phyloP scores from a whole-genome alignment of 768 basidiomycete species.

The Crassisporium funariophilum region DNA sequence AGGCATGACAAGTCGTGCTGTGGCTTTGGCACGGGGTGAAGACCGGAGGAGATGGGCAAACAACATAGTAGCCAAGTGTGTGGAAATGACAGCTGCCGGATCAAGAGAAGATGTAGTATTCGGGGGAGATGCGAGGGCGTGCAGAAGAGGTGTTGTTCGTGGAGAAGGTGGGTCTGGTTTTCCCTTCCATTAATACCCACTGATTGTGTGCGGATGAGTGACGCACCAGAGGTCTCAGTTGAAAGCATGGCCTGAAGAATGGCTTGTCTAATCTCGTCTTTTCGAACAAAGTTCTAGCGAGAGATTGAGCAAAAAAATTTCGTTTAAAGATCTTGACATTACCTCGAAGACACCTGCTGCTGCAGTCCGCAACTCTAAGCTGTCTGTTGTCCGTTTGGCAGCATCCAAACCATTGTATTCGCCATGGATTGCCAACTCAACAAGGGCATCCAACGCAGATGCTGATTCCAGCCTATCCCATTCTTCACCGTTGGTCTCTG shows the following conservation, averaged over 20 bases:
- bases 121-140: constrained; percentile 67
- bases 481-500: constrained; percentile 87
- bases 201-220: too few relatives aligned
- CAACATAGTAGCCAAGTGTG: constrained; percentile 74
- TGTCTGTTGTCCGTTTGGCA: constrained; percentile 61
- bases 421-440: constrained; percentile 83
- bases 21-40: constrained; percentile 61
- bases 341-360: constrained; percentile 88
- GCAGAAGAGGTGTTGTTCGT: constrained; percentile 66
- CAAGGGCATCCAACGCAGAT: constrained; percentile 79
- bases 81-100: constrained; percentile 57
- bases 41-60: constrained; percentile 79
- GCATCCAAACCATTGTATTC: constrained; percentile 78
- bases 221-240: constrained; percentile 46
- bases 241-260: constrained; percentile 76
- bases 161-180: too few relatives aligned
- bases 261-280: constrained; percentile 68
- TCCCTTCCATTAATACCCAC: too few relatives aligned
- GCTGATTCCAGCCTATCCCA: constrained; percentile 86
- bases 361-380: constrained; percentile 72
- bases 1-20: constrained; percentile 68
- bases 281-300: constrained; percentile 70
- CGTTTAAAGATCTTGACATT: too few relatives aligned
- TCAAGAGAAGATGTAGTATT: constrained; percentile 53
- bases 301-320: neutral